phyloP scores from a whole-genome alignment of 331 rosid species.

The Acacia concinna region DNA sequence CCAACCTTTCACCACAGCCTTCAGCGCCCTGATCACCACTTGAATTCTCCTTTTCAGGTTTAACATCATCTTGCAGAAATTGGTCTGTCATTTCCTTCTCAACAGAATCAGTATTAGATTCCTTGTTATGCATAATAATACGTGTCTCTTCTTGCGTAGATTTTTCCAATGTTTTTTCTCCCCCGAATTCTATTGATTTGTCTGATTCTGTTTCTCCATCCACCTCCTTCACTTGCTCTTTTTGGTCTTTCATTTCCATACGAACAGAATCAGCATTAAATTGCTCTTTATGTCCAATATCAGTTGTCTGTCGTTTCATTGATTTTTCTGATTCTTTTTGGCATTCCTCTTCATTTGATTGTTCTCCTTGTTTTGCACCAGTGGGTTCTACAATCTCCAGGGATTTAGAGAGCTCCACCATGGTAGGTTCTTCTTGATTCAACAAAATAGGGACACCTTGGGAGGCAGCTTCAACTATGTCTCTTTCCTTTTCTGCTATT shows the following conservation, averaged over 20 bases:
- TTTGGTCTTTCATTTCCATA: constrained; percentile 29
- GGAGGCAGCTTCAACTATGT: neutral
- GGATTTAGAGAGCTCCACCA: constrained; percentile 36
- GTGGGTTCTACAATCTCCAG: constrained; percentile 27
- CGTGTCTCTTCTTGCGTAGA: constrained; percentile 10
- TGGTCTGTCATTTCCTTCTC: constrained; percentile 27
- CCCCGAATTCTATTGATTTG: constrained; percentile 27
- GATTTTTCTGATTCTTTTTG: constrained; percentile 18
- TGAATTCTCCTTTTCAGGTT: constrained; percentile 20
- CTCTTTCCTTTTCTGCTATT: constrained; percentile 24
- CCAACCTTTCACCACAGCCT: constrained; percentile 44
- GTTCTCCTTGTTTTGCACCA: constrained; percentile 36
- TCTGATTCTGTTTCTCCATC: constrained; percentile 18
- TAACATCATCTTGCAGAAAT: constrained; percentile 37
- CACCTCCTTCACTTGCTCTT: constrained; percentile 3
- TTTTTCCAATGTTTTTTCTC: constrained; percentile 31
- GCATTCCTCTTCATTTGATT: constrained; percentile 21
- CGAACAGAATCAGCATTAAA: neutral
- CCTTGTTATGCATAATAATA: neutral
- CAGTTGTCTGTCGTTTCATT: neutral
- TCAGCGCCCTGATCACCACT: constrained; percentile 34
- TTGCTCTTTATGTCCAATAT: neutral
- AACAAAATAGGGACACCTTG: constrained; percentile 34
- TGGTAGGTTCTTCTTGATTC: constrained; percentile 16
- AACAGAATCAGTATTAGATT: neutral